Conservation (phyloP, 371 early-diverging fungal genomes). For the Apophysomyces variabilis region DNA sequence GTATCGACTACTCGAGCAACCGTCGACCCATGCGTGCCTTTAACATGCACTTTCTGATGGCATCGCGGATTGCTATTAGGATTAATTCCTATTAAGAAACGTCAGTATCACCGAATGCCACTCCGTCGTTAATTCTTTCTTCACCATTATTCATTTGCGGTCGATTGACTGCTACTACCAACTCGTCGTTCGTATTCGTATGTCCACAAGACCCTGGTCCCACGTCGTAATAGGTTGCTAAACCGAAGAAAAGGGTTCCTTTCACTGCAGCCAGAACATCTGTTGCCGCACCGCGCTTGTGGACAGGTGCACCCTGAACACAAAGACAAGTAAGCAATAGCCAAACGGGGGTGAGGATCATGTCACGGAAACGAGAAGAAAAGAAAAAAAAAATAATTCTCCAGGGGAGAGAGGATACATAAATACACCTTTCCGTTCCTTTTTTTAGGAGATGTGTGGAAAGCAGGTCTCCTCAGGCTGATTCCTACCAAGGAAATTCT, state of each 20-base stretch:
- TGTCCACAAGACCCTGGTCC: conserved; percentile 26
- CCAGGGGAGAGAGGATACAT: conserved; percentile 6
- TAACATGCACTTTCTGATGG: conserved; percentile 32
- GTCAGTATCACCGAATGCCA: not conserved
- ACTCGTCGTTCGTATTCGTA: conserved; percentile 11
- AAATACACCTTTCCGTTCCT: conserved; percentile 4
- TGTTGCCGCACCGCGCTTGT: not conserved
- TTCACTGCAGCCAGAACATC: conserved; percentile 6
- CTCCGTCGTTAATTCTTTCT: not conserved
- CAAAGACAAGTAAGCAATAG: not conserved
- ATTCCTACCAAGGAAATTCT: not conserved
- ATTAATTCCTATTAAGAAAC: conserved; percentile 32
- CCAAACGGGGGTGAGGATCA: conserved; percentile 4
- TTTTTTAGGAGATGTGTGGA: conserved; percentile 1
- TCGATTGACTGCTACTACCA: conserved; percentile 29
- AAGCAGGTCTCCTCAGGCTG: not conserved
- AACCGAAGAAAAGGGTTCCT: conserved; percentile 20
- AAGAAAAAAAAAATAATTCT: conserved; percentile 2
- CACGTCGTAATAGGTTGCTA: conserved; percentile 30
- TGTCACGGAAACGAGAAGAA: conserved; percentile 7
- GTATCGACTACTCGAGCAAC: conserved; percentile 42
- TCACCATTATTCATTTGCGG: conserved; percentile 28
- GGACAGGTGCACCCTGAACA: conserved; percentile 2
- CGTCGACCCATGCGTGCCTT: conserved; percentile 28
- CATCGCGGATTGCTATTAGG: conserved; percentile 42